A percentile compares a stretch with the other conserved stretches of the same genome.
phyloP scores from a whole-genome alignment of 2,329 filamentous ascomycete genomes.

The Diplodia mutila region DNA sequence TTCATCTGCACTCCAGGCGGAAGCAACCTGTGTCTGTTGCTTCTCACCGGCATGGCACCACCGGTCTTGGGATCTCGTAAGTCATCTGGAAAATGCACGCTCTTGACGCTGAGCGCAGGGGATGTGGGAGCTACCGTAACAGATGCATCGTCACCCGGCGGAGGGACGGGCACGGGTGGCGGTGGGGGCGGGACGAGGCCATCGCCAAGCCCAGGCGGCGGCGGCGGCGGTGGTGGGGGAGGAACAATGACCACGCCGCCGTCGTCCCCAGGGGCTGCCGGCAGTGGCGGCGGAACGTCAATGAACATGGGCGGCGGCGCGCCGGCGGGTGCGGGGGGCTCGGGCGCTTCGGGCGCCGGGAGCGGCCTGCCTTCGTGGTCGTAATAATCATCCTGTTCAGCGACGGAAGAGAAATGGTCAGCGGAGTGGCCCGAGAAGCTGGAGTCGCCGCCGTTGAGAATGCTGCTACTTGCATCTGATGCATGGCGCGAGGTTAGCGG shows the following conservation, averaged over 20 bases:
- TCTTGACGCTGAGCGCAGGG: constrained; percentile 23
- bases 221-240: constrained; percentile 2
- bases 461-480: constrained; percentile 25
- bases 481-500: neutral
- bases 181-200: neutral
- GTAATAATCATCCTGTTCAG: constrained; percentile 5
- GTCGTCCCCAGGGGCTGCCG: neutral
- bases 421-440: neutral
- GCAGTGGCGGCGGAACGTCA: constrained; percentile 2
- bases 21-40: neutral
- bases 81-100: constrained; percentile 24
- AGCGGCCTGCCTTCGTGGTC: neutral
- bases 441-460: neutral
- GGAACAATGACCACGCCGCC: constrained; percentile 1
- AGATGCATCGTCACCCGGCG: neutral
- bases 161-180: neutral
- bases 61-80: constrained; percentile 15
- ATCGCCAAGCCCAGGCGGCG: neutral
- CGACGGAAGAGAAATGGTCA: neutral
- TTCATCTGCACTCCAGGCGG: neutral
- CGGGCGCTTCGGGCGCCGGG: neutral
- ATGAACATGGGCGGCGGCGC: neutral
- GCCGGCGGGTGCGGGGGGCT: neutral
- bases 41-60: neutral
- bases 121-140: constrained; percentile 4